These are phyloP conservation scores for Coemansia interrupta DNA, from an alignment of 192 early-diverging fungal species.

Conservation along the genomic window DNA sequence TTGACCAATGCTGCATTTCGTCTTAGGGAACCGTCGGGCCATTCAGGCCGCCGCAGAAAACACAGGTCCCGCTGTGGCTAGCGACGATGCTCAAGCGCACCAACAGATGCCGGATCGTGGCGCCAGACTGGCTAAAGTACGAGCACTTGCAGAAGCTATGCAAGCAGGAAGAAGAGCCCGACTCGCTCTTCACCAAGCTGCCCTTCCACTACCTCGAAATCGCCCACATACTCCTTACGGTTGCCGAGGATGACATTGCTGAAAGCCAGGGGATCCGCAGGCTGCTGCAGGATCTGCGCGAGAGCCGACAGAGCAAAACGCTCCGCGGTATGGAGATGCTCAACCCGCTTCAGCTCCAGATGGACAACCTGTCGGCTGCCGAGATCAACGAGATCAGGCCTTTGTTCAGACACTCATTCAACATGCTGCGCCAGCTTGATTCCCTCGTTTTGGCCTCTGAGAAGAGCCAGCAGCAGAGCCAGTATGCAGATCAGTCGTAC, in stretches of 20 bases:
- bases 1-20: neutral
- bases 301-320: slow-evolving; percentile 77
- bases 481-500: slow-evolving; percentile 34
- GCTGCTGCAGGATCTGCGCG: slow-evolving; percentile 80
- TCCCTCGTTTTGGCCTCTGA: slow-evolving; percentile 23
- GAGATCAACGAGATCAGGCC: slow-evolving; percentile 95
- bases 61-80: slow-evolving; percentile 83
- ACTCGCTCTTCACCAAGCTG: slow-evolving; percentile 64
- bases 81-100: slow-evolving; percentile 78
- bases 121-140: slow-evolving; percentile 78
- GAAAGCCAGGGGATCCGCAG: slow-evolving; percentile 67
- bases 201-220: slow-evolving; percentile 83
- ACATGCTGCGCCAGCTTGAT: slow-evolving; percentile 51
- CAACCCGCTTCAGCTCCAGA: slow-evolving; percentile 68
- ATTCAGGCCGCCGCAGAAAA: slow-evolving; percentile 74
- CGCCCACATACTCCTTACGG: slow-evolving; percentile 70
- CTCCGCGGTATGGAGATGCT: slow-evolving; percentile 64
- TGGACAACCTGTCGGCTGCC: slow-evolving; percentile 79
- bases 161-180: slow-evolving; percentile 64
- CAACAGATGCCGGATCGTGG: slow-evolving; percentile 73
- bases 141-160: slow-evolving; percentile 63
- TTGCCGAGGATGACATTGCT: slow-evolving; percentile 80
- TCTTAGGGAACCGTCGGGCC: slow-evolving; percentile 69
- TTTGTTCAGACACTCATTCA: slow-evolving; percentile 78
- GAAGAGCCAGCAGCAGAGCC: slow-evolving; percentile 18